Evolutionary conservation across 441 rosid genomes (phyloP).

Genomic region (Breynia disticha): DNA sequence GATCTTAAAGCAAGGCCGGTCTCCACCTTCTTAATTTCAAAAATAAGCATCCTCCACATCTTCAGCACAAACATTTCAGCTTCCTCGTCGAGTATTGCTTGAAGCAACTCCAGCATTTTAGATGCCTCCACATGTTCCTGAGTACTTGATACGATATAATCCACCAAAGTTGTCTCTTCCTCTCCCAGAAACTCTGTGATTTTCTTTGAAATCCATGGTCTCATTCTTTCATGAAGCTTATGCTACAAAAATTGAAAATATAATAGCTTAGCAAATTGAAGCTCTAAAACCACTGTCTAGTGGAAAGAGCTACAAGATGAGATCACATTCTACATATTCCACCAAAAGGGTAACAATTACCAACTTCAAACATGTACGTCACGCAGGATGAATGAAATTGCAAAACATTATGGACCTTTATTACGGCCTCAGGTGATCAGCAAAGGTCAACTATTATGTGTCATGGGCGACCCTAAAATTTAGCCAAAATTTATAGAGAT

Average conservation of each 20-base stretch:
- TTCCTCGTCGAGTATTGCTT: conserved; percentile 87
- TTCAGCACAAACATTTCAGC: conserved; percentile 99
- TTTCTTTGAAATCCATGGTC: conserved; percentile 98
- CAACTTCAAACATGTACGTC: no score
- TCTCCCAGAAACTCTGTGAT: conserved; percentile 93
- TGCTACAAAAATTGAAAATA: conserved; percentile 39
- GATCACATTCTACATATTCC: no score
- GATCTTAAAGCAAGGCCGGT: conserved; percentile 61
- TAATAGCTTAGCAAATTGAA: background rate
- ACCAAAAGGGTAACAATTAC: no score
- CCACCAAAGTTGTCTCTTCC: conserved; percentile 83
- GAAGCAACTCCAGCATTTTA: conserved; percentile 86
- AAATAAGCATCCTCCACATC: conserved; percentile 99
- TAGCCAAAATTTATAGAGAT: no score
- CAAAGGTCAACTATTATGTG: no score
- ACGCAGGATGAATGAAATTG: no score
- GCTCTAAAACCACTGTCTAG: no score
- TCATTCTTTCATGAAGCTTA: conserved; percentile 85
- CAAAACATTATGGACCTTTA: no score
- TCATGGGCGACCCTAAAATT: no score
- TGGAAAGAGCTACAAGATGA: no score
- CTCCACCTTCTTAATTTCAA: conserved; percentile 90
- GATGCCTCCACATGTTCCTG: conserved; percentile 83
- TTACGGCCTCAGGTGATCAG: no score
- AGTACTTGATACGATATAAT: conserved; percentile 78